These are phyloP conservation scores for Dimocarpus longan DNA, from an alignment of 345 rosid species.

Conservation along the genomic window DNA sequence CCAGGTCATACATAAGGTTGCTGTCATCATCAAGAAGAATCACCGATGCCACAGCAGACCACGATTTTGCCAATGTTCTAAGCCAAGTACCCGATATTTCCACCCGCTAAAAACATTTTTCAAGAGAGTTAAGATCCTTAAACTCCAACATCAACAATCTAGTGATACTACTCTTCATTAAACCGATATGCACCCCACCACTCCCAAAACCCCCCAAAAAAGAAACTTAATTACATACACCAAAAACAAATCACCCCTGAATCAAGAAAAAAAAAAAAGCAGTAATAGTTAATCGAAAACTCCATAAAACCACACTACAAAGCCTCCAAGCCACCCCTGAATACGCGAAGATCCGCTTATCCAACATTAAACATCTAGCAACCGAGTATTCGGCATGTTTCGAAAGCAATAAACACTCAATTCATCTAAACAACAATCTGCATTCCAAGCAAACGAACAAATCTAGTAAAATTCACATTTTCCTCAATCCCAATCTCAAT, in stretches of 20 bases:
- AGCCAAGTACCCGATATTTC: background rate
- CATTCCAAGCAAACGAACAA: background rate
- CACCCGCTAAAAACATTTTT: background rate
- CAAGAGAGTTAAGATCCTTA: background rate
- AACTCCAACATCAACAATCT: background rate
- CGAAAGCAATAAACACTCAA: background rate
- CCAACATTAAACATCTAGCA: background rate
- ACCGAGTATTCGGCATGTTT: background rate
- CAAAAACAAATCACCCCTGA: background rate
- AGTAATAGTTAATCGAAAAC: background rate
- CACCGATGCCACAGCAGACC: background rate
- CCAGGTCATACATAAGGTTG: background rate
- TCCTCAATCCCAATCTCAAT: background rate
- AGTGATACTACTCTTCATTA: background rate
- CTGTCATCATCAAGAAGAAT: background rate
- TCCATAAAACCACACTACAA: background rate
- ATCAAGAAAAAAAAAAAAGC: background rate
- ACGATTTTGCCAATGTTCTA: background rate
- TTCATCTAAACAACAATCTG: background rate
- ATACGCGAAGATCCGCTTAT: conserved; percentile 5
- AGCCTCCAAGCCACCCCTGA: background rate
- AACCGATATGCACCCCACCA: background rate
- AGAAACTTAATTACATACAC: background rate
- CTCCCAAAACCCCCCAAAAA: background rate
- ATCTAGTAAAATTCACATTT: background rate